Base-by-base conservation (phyloP, 768 basidiomycete species). In the Inosperma sp. region DNA sequence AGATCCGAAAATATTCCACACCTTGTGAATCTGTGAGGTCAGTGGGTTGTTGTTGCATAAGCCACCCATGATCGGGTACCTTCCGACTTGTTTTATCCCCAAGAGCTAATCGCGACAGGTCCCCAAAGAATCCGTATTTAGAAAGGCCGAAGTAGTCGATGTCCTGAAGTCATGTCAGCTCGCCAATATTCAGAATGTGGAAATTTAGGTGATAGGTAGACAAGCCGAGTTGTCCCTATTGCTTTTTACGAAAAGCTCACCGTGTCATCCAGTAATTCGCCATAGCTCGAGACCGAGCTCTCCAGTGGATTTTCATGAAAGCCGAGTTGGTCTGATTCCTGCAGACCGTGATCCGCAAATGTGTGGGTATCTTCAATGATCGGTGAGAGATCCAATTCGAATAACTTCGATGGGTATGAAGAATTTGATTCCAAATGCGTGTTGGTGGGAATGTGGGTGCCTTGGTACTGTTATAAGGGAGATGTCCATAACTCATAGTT, bases 361-460 rank as follows among this genome's bases (percentile, higher is more conserved):
- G 57, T 59, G 35, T 60, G 57, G n/a, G 59, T 50, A 41, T 71
- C 68, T 56, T 72, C 71, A 13, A 71, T 56, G 49, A 71, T 70
- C 19, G 71, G 69, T 7, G 71, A 72, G 27, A 72, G 47, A 42
- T 65, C 68, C 13, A 62, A 53, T 51, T 67, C 68, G 47, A 71
- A 68, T 22, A 55, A 53, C 33, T 54, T 62, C 23, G 49, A 53
- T 13, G 48, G 36, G 45, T 55, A 54, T n/a, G 61, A 59, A 16
- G 51, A 45, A 42, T 52, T 58, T 27, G 57, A 14, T 30, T 5
- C 26, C 22, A 55, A 31, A 37, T 49, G 36, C 37, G 36, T 29
- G 37, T 50, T 10, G 47, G 39, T 52, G 48, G 22, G 27, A 23
- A 17, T 36, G 36, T 25, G 30, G 48, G 13, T 27, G 48, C 21